Evolutionary conservation across 1,139 yeast species (phyloP).

Genomic region (Blastobotrys illinoisensis): DNA sequence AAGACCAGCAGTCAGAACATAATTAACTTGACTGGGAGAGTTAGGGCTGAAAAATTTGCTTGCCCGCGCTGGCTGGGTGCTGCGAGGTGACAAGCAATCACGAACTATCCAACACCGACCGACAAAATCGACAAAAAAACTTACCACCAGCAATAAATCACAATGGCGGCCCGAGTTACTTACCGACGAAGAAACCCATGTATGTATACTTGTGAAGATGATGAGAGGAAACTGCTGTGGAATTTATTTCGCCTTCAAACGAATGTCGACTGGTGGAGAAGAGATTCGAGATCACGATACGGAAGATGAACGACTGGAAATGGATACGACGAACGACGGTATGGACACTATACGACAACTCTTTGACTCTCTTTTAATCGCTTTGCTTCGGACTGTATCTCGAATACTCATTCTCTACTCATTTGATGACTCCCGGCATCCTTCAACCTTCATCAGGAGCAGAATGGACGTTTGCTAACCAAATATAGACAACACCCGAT

Average conservation of each 20-base stretch:
- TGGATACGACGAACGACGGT: conserved; percentile 2
- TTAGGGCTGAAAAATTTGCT: not conserved
- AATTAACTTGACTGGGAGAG: not conserved
- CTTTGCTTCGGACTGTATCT: not conserved
- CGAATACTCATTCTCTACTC: not conserved
- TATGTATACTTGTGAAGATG: conserved; percentile 37
- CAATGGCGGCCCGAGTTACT: conserved; percentile 77
- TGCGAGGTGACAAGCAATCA: not conserved
- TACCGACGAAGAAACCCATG: conserved; percentile 80
- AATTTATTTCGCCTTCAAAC: not conserved
- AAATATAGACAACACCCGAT: conserved; percentile 77
- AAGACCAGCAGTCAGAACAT: not conserved
- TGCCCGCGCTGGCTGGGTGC: not conserved
- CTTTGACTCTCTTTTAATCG: no score
- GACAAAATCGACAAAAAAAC: not conserved
- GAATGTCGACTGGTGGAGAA: not conserved
- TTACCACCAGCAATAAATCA: conserved; percentile 6
- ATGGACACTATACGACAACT: not conserved
- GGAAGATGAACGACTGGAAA: not conserved
- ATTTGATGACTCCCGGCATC: no score
- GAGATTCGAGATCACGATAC: not conserved
- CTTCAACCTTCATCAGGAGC: no score
- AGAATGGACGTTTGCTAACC: conserved; percentile 9
- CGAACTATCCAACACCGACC: not conserved
- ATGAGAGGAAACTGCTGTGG: conserved; percentile 3